A percentile compares a stretch with the other conserved stretches of the same genome.
Evolutionary conservation across 495 filamentous ascomycete species (phyloP).

Genomic region (Penicillium coffeae): DNA sequence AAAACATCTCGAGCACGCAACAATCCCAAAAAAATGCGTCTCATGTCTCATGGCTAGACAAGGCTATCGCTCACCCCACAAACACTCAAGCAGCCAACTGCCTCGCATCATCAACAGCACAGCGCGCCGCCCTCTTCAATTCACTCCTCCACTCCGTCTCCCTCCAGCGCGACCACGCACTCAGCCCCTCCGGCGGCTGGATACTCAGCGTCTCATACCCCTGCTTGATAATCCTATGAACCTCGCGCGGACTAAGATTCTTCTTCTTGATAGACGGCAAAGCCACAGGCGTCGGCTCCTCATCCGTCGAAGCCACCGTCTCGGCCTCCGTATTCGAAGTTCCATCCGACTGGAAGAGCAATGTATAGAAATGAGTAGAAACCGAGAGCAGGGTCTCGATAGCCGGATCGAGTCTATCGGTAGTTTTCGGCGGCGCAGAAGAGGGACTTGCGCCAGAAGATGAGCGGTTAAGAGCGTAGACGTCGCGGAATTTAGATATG

Average conservation of each 20-base stretch:
- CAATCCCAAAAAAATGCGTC: no score
- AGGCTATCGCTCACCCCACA: no score
- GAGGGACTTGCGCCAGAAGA: not conserved
- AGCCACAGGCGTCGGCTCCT: conserved; percentile 20
- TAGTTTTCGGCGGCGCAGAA: conserved; percentile 8
- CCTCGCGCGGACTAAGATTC: conserved; percentile 75
- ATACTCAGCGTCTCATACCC: conserved; percentile 93
- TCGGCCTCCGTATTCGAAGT: conserved; percentile 15
- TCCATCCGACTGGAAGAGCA: conserved; percentile 63
- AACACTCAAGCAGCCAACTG: conserved; percentile 36
- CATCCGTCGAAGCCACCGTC: conserved; percentile 16
- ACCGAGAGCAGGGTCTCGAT: conserved; percentile 84
- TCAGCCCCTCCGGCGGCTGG: conserved; percentile 76
- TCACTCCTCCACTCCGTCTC: conserved; percentile 65
- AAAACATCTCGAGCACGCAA: no score
- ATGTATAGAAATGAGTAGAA: conserved; percentile 77
- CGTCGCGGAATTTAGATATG: conserved; percentile 76
- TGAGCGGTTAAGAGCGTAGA: conserved; percentile 45
- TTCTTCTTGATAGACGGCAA: conserved; percentile 44
- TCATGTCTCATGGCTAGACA: no score
- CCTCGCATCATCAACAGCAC: conserved; percentile 56
- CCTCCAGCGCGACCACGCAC: conserved; percentile 67
- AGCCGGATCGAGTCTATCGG: conserved; percentile 41
- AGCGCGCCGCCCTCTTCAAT: conserved; percentile 80
- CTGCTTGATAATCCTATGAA: conserved; percentile 87